phyloP scores from a whole-genome alignment of 192 early-diverging fungal genomes.

The Backusella psychrophila region DNA sequence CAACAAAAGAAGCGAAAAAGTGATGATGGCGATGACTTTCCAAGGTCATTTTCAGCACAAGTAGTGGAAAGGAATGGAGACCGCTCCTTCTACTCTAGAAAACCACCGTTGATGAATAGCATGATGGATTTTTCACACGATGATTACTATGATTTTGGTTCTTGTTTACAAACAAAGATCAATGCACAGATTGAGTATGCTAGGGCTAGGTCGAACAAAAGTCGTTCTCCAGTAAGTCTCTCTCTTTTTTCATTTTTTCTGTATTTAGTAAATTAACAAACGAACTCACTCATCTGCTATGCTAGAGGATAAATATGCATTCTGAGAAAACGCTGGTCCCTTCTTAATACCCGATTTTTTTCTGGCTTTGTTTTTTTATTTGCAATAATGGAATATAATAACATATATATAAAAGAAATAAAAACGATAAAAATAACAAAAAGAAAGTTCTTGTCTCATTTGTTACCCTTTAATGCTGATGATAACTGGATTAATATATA shows the following conservation, averaged over 20 bases:
- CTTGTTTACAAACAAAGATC: not conserved
- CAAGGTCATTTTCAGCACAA: not conserved
- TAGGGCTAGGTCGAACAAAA: not conserved
- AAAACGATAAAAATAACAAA: not conserved
- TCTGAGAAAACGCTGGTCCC: not conserved
- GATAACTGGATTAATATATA: not conserved
- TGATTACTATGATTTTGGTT: not conserved
- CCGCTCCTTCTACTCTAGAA: not conserved
- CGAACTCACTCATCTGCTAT: not conserved
- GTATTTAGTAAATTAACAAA: not conserved
- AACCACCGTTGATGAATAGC: not conserved
- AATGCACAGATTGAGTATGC: not conserved
- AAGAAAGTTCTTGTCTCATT: not conserved
- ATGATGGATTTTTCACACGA: not conserved
- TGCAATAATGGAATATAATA: not conserved
- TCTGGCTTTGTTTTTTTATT: not conserved
- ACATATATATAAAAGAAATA: not conserved
- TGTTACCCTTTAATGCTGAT: not conserved
- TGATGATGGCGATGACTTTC: not conserved
- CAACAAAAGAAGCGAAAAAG: not conserved
- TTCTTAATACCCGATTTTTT: conserved; percentile 6
- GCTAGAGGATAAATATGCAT: conserved; percentile 1
- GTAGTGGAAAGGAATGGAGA: not conserved
- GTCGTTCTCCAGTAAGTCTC: not conserved
- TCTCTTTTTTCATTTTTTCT: not conserved